Percentiles rank a stretch among this genome's conserved stretches.
These are phyloP conservation scores for Lumnitzera littorea DNA, from an alignment of 345 rosid genomes.

Conservation along the genomic window DNA sequence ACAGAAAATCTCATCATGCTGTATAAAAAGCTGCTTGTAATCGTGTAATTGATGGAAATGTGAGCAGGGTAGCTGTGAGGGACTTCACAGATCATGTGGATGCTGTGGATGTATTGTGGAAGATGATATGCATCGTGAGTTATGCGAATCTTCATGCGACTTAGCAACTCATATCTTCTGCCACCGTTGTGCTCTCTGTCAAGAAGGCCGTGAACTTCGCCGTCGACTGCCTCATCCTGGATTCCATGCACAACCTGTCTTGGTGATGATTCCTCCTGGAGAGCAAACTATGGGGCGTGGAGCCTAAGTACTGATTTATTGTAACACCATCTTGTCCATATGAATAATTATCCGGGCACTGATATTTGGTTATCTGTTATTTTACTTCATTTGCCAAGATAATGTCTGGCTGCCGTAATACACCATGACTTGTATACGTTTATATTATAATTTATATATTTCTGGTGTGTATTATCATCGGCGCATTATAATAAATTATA, in stretches of 20 bases:
- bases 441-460: too few relatives aligned
- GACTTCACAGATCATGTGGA: constrained; percentile 73
- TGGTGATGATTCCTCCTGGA: constrained; percentile 66
- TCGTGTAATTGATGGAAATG: not conserved
- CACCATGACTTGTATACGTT: too few relatives aligned
- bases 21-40: too few relatives aligned
- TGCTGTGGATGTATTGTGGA: constrained; percentile 74
- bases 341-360: too few relatives aligned
- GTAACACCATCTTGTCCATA: too few relatives aligned
- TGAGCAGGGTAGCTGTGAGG: constrained; percentile 74
- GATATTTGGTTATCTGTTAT: too few relatives aligned
- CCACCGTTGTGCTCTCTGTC: constrained; percentile 85
- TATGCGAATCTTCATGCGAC: constrained; percentile 68
- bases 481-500: too few relatives aligned
- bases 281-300: constrained; percentile 74
- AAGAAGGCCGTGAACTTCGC: constrained; percentile 97
- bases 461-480: too few relatives aligned
- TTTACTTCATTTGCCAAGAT: too few relatives aligned
- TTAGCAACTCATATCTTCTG: constrained; percentile 71
- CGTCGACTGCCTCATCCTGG: constrained; percentile 83
- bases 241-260: constrained; percentile 57
- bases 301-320: constrained; percentile 14
- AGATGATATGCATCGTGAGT: constrained; percentile 65
- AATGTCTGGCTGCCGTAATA: too few relatives aligned
- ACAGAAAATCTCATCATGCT: too few relatives aligned